Percentiles rank a stretch among this genome's conserved stretches.
Conservation (phyloP, 129 eudicot genomes). For the Pseudognaphalium luteoalbum region DNA sequence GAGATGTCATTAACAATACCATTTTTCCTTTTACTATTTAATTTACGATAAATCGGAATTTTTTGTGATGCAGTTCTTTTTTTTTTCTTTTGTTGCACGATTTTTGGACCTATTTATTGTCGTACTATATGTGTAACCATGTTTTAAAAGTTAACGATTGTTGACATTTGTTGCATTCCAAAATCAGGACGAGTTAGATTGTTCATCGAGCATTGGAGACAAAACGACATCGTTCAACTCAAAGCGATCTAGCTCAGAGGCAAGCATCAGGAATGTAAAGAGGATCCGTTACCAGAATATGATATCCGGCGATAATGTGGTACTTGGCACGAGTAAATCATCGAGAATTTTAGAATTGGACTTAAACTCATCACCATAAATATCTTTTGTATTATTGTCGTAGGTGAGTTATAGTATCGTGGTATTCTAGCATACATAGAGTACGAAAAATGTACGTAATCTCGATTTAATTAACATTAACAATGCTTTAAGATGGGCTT, state of each 20-base stretch:
- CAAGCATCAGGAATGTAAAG: conserved; percentile 4
- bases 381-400: not conserved
- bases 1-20: too few species aligned
- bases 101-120: not conserved
- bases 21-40: too few species aligned
- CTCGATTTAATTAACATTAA: not conserved
- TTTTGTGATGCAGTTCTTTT: too few species aligned
- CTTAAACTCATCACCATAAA: not conserved
- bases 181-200: conserved; percentile 31
- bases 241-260: not conserved
- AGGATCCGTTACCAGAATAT: conserved; percentile 12
- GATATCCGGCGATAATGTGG: not conserved
- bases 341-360: conserved; percentile 5
- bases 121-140: not conserved
- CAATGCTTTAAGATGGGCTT: conserved; percentile 2
- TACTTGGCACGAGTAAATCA: conserved; percentile 6
- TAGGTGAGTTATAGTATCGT: not conserved
- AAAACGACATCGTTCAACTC: conserved; percentile 18
- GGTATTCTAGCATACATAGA: not conserved
- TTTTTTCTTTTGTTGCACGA: too few species aligned
- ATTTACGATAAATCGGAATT: too few species aligned
- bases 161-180: not conserved
- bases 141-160: not conserved
- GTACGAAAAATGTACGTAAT: not conserved
- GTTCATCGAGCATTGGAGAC: conserved; percentile 20